A percentile compares a stretch with the other conserved stretches of the same genome.
These are phyloP conservation scores for Candida alai DNA, from an alignment of 805 yeast species.

Conservation along the genomic window DNA sequence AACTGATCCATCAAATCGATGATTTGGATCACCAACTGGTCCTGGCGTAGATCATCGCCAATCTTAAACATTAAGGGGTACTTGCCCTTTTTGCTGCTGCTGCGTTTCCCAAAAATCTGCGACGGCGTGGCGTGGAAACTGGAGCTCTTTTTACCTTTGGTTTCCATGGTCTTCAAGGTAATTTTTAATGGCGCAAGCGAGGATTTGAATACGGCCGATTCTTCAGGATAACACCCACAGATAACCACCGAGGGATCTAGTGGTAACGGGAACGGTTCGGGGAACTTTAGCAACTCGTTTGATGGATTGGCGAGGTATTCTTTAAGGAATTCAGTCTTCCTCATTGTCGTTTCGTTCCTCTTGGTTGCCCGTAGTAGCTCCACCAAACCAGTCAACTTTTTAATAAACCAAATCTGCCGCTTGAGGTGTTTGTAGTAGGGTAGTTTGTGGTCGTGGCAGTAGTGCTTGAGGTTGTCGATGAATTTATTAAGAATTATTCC, in stretches of 20 bases:
- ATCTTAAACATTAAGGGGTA: conserved; percentile 90
- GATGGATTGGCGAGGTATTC: conserved; percentile 49
- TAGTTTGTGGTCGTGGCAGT: conserved; percentile 23
- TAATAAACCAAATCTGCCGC: conserved; percentile 68
- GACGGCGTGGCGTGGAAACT: conserved; percentile 17
- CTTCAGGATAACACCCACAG: conserved; percentile 73
- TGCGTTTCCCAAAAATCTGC: conserved; percentile 32
- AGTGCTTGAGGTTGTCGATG: conserved; percentile 32
- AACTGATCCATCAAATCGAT: conserved; percentile 87
- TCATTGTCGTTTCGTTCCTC: conserved; percentile 71
- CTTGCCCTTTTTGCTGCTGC: conserved; percentile 28
- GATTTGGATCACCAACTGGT: conserved; percentile 93
- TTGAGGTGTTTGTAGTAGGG: conserved; percentile 38
- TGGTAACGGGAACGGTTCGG: conserved; percentile 65
- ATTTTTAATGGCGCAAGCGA: conserved; percentile 86
- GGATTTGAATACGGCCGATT: conserved; percentile 85
- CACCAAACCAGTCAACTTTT: conserved; percentile 62
- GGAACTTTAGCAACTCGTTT: conserved; percentile 35
- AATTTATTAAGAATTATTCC: conserved; percentile 36
- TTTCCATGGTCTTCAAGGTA: conserved; percentile 56
- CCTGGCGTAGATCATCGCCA: conserved; percentile 95
- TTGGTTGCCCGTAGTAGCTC: conserved; percentile 50
- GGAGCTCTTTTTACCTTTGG: conserved; percentile 11
- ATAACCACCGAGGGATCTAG: conserved; percentile 75
- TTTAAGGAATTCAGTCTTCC: conserved; percentile 66